These are phyloP conservation scores for Stereum hirsutum DNA, from an alignment of 1,284 basidiomycete genomes.

Conservation along the genomic window DNA sequence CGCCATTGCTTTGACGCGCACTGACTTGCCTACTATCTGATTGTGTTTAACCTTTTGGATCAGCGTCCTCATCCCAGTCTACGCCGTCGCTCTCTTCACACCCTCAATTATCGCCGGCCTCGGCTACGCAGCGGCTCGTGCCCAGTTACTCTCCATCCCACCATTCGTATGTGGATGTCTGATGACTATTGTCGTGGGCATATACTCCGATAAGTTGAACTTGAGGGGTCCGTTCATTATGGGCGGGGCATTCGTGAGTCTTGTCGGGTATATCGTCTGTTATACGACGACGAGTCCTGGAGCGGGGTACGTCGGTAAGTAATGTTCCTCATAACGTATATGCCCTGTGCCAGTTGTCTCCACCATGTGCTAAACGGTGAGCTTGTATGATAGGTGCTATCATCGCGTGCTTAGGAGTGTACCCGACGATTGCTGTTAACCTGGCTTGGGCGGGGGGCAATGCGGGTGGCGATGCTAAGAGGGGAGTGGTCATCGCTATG, in stretches of 20 bases:
- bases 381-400: no score
- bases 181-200: constrained; percentile 30
- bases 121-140: constrained; percentile 44
- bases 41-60: background rate
- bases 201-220: constrained; percentile 31
- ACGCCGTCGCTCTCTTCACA: constrained; percentile 49
- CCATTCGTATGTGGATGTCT: constrained; percentile 37
- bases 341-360: no score
- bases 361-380: no score
- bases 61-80: constrained; percentile 40
- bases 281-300: constrained; percentile 26
- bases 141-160: constrained; percentile 50
- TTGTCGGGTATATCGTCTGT: constrained; percentile 37
- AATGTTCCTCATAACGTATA: no score
- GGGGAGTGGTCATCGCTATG: constrained; percentile 43
- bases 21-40: no score
- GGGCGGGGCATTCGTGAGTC: constrained; percentile 24
- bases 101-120: constrained; percentile 47
- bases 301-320: constrained; percentile 39
- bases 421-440: constrained; percentile 40
- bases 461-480: constrained; percentile 44
- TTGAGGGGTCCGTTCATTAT: constrained; percentile 36
- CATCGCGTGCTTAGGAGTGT: constrained; percentile 45
- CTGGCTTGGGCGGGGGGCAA: constrained; percentile 50
- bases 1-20: background rate